A percentile compares a stretch with the other conserved stretches of the same genome.
Evolutionary conservation across 1,284 basidiomycete species (phyloP).

Genomic region (Ceratobasidium papillatum): DNA sequence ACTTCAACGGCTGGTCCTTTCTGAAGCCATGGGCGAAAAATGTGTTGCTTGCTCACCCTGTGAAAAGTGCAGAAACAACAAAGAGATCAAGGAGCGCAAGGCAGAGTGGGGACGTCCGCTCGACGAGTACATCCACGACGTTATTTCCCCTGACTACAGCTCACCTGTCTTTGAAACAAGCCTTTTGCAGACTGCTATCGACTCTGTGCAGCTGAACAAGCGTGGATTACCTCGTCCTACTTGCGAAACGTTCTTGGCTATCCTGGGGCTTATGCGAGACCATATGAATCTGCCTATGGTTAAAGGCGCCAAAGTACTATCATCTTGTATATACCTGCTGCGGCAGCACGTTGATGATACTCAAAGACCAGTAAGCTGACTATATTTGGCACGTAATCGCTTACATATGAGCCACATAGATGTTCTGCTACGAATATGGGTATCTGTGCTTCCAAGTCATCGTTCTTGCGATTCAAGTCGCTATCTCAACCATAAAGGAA

Average conservation of each 20-base stretch:
- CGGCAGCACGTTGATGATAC: conserved; percentile 7
- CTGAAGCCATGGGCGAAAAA: not conserved
- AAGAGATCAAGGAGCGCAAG: not conserved
- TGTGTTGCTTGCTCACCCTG: not conserved
- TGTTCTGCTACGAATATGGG: not conserved
- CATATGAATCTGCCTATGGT: not conserved
- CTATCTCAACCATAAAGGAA: not conserved
- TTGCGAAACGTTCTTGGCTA: not conserved
- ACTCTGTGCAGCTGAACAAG: not conserved
- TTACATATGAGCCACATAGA: not conserved
- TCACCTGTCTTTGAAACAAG: not conserved
- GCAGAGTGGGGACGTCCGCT: conserved; percentile 8
- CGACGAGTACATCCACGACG: not conserved
- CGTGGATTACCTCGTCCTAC: not conserved
- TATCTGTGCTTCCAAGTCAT: conserved; percentile 1
- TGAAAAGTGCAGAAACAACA: not conserved
- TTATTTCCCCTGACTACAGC: not conserved
- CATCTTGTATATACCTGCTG: not conserved
- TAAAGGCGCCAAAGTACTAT: not conserved
- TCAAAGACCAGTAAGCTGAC: not conserved
- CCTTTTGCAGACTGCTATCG: not conserved
- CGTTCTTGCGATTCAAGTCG: not conserved
- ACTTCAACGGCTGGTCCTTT: too few relatives aligned
- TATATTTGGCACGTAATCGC: too few relatives aligned
- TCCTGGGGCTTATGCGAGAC: conserved; percentile 1